Conservation (phyloP, 1,139 yeast genomes). For the Taphrina wiesneri region DNA sequence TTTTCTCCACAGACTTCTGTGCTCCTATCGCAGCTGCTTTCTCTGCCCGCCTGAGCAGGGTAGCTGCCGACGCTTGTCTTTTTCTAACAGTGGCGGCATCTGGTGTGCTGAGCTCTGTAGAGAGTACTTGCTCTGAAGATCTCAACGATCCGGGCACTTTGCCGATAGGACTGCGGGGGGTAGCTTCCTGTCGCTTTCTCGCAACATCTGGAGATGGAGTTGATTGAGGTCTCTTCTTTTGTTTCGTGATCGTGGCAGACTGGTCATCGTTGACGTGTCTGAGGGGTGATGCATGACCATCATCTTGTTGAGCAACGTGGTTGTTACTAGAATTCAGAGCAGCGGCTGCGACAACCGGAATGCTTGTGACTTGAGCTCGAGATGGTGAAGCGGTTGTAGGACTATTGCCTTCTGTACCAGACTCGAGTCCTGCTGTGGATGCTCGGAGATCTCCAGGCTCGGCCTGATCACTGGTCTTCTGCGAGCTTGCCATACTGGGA, state of each 20-base stretch:
- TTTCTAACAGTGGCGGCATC: background rate
- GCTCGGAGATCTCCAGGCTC: too few relatives aligned
- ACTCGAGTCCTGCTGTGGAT: background rate
- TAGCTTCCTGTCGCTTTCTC: background rate
- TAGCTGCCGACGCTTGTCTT: background rate
- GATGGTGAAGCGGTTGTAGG: too few relatives aligned
- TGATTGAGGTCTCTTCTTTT: background rate
- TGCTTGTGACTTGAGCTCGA: too few relatives aligned
- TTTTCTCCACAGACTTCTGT: background rate
- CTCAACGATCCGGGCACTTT: background rate
- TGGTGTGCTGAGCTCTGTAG: background rate
- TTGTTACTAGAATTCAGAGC: background rate
- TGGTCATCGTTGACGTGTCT: background rate
- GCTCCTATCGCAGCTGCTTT: background rate
- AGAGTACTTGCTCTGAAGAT: background rate
- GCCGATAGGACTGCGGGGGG: background rate
- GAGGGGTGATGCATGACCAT: too few relatives aligned
- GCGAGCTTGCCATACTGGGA: too few relatives aligned
- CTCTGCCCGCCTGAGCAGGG: background rate
- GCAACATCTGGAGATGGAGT: conserved; percentile 1
- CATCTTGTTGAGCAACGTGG: background rate
- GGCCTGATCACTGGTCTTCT: too few relatives aligned
- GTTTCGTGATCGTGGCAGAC: background rate
- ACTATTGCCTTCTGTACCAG: too few relatives aligned
- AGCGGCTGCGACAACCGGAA: too few relatives aligned